Percentiles rank a stretch among this genome's conserved stretches.
These are phyloP conservation scores for Auriscalpium microsporum DNA, from an alignment of 768 basidiomycete species.

Conservation along the genomic window DNA sequence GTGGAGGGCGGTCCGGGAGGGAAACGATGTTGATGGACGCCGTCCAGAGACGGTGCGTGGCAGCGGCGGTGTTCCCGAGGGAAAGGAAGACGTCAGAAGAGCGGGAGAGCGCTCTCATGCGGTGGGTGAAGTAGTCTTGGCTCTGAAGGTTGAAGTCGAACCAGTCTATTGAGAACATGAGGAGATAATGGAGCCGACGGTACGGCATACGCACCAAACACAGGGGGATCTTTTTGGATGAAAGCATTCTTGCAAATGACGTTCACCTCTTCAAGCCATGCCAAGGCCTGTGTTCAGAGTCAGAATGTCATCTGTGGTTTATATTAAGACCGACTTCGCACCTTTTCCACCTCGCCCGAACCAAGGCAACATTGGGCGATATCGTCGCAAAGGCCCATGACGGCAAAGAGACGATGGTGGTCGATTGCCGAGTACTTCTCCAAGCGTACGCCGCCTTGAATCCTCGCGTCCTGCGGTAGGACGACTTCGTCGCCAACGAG, in stretches of 20 bases:
- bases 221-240: conserved; percentile 1
- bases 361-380: neutral
- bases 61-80: conserved; percentile 29
- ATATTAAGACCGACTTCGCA: neutral
- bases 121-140: conserved; percentile 22
- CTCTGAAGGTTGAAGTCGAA: conserved; percentile 20
- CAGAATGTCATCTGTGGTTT: neutral
- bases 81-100: conserved; percentile 21
- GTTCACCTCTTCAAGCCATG: conserved; percentile 24
- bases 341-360: neutral
- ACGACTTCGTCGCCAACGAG: too few species aligned
- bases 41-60: conserved; percentile 21
- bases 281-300: conserved; percentile 18
- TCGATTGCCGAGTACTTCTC: neutral
- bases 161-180: conserved; percentile 17
- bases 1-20: neutral
- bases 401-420: neutral
- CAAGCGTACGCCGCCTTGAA: neutral
- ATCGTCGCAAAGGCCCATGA: neutral
- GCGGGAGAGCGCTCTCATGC: conserved; percentile 17
- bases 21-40: neutral
- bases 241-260: conserved; percentile 19
- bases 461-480: too few species aligned
- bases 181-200: conserved; percentile 2
- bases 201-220: conserved; percentile 4